phyloP scores from a whole-genome alignment of 1,284 basidiomycete genomes.

The Cutaneotrichosporon mucoides region DNA sequence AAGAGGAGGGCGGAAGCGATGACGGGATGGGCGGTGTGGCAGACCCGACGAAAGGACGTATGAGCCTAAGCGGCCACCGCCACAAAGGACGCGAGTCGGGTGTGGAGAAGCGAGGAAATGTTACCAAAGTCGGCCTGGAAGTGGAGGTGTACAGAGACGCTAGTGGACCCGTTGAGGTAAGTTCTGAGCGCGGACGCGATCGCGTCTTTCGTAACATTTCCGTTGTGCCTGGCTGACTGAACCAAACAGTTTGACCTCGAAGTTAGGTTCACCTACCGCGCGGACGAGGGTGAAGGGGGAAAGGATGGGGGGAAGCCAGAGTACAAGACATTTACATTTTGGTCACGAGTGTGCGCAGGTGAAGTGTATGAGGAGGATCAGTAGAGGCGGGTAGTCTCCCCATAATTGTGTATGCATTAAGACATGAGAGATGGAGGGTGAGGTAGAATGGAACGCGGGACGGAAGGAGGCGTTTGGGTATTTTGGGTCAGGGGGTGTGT shows the following conservation, averaged over 20 bases:
- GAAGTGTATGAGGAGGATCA: conserved; percentile 13
- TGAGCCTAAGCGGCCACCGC: conserved; percentile 46
- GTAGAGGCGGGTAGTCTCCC: not conserved
- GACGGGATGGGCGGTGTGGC: conserved; percentile 30
- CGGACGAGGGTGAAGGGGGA: conserved; percentile 53
- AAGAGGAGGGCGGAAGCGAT: conserved; percentile 62
- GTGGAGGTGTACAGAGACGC: conserved; percentile 26
- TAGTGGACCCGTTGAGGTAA: conserved; percentile 21
- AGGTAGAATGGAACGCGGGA: too few relatives aligned
- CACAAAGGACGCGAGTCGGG: conserved; percentile 40
- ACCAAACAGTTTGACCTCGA: conserved; percentile 76
- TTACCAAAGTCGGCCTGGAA: conserved; percentile 65
- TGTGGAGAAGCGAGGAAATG: conserved; percentile 63
- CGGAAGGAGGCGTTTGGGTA: too few relatives aligned
- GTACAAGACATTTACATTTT: conserved; percentile 48
- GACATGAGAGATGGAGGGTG: too few relatives aligned
- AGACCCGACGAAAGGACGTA: conserved; percentile 18
- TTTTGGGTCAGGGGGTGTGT: too few relatives aligned
- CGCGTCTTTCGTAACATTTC: too few relatives aligned
- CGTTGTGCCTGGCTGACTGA: conserved; percentile 1
- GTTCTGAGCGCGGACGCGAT: conserved; percentile 2
- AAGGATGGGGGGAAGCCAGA: conserved; percentile 29
- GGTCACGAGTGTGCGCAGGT: conserved; percentile 39
- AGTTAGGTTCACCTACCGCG: conserved; percentile 84
- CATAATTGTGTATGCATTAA: too few relatives aligned